phyloP scores from a whole-genome alignment of 1,284 basidiomycete species.

The Moesziomyces aphidis region DNA sequence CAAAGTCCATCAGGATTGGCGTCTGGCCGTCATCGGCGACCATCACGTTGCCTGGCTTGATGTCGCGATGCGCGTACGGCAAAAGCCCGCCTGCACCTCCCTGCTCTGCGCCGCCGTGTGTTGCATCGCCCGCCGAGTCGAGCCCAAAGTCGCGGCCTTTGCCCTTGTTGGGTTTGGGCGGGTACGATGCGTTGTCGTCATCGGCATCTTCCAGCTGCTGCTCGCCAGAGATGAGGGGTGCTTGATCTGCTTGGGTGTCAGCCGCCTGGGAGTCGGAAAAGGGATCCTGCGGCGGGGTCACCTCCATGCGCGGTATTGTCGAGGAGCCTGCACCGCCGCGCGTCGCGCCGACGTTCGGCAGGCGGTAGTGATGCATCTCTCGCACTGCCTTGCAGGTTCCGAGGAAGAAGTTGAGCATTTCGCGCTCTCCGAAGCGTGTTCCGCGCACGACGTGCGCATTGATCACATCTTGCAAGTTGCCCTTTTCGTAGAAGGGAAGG shows the following conservation, averaged over 20 bases:
- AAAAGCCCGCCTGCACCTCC: slow-evolving; percentile 67
- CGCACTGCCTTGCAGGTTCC: slow-evolving; percentile 92
- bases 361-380: slow-evolving; percentile 81
- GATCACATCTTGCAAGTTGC: slow-evolving; percentile 93
- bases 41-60: slow-evolving; percentile 98
- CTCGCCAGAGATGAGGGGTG: slow-evolving; percentile 47
- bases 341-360: slow-evolving; percentile 45
- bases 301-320: slow-evolving; percentile 30
- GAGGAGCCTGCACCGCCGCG: slow-evolving; percentile 12
- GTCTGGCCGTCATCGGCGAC: slow-evolving; percentile 82
- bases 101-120: slow-evolving; percentile 70
- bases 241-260: slow-evolving; percentile 6
- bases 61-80: slow-evolving; percentile 95
- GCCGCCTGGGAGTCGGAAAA: slow-evolving; percentile 32
- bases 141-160: slow-evolving; percentile 29
- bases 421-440: slow-evolving; percentile 84
- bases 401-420: slow-evolving; percentile 88
- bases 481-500: slow-evolving; percentile 84
- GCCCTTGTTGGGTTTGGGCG: slow-evolving; percentile 50
- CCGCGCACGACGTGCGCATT: slow-evolving; percentile 86
- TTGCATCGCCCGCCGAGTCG: slow-evolving; percentile 1
- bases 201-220: slow-evolving; percentile 70
- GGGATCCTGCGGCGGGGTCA: slow-evolving; percentile 40
- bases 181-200: slow-evolving; percentile 63
- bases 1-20: slow-evolving; percentile 97